phyloP scores from a whole-genome alignment of 305 asterid genomes.

The Solanum hybrid region DNA sequence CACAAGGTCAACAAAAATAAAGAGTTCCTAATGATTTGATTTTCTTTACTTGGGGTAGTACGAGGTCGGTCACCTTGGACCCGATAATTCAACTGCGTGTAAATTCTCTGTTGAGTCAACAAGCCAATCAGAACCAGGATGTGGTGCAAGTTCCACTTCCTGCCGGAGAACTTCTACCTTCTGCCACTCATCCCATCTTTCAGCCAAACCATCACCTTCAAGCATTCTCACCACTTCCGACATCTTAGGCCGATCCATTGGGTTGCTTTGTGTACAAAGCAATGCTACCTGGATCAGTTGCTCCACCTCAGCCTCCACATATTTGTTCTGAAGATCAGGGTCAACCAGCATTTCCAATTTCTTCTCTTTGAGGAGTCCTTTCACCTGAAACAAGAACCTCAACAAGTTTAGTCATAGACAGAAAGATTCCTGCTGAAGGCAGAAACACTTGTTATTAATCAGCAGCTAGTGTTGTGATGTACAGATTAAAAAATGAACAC shows the following conservation, averaged over 20 bases:
- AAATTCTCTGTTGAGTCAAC: conserved; percentile 59
- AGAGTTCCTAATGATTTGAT: conserved; percentile 15
- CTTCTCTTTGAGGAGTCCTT: conserved; percentile 60
- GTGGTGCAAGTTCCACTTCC: conserved; percentile 45
- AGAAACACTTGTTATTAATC: neutral
- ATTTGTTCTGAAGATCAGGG: conserved; percentile 49
- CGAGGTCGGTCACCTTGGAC: conserved; percentile 61
- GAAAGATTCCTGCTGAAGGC: neutral
- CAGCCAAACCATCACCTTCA: conserved; percentile 85
- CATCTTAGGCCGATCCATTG: conserved; percentile 83
- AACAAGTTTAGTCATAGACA: neutral
- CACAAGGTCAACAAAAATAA: conserved; percentile 1
- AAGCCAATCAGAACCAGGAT: conserved; percentile 53
- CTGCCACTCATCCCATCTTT: conserved; percentile 95
- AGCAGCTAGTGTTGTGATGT: neutral
- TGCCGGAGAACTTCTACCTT: conserved; percentile 72
- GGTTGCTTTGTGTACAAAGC: conserved; percentile 69
- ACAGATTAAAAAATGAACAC: neutral
- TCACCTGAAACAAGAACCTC: conserved; percentile 42
- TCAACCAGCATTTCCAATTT: conserved; percentile 73
- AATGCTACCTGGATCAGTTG: conserved; percentile 75
- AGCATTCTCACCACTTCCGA: conserved; percentile 86
- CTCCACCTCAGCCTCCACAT: conserved; percentile 67
- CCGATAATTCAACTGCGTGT: conserved; percentile 70
- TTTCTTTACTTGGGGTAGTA: neutral